Evolutionary conservation across 1,139 yeast genomes (phyloP), one percentile per base, ranked within the genome.

Genomic region (Wickerhamomyces sp.): DNA sequence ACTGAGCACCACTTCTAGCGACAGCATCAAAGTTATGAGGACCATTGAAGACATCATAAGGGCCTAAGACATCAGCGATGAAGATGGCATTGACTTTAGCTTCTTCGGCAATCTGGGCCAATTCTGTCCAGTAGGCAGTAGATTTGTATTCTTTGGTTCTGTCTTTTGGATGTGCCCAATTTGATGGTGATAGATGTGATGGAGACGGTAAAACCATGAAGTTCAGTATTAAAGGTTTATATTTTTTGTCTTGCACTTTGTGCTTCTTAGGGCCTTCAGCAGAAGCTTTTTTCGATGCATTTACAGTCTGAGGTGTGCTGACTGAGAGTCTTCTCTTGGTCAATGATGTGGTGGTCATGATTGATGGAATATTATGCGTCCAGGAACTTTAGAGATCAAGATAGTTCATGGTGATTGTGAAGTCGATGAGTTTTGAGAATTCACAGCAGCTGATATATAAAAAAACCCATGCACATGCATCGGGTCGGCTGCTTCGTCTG

Each of bases 41-140:
- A 2, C 56, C 60, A 37, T 67, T 55, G 51, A 69, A 70, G 23
- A 70, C 74, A 50, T 70, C 75, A 48, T 69, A 70, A 6, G 69
- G 71, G 4, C 76, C 76, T 27, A 72, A 57, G 4, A 69, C 73
- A 58, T 73, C 78, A 11, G 78, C 78, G 44, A 73, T 58, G 50
- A 73, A 73, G 15, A 72, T 52, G 1, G 72, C 67, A 51, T 69
- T 69, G 51, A 73, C 66, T 50, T 72, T 72, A 0, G 75, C 76
- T 42, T 58, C 61, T 50, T 73, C 78, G 36, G 73, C 60, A 8
- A 67, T 43, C 45, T 69, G 60, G 7, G 77, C 76, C 27, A 72
- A 53, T 34, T 71, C 59, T 2, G 64, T 65, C 78, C 78, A 73
- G 54, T 71, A 71, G 65, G 40, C 71, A 56, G 34, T 65, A 60